Evolutionary conservation across 2,329 filamentous ascomycete genomes (phyloP), one percentile per base, ranked within the genome.

Genomic region (Periconia sp.): DNA sequence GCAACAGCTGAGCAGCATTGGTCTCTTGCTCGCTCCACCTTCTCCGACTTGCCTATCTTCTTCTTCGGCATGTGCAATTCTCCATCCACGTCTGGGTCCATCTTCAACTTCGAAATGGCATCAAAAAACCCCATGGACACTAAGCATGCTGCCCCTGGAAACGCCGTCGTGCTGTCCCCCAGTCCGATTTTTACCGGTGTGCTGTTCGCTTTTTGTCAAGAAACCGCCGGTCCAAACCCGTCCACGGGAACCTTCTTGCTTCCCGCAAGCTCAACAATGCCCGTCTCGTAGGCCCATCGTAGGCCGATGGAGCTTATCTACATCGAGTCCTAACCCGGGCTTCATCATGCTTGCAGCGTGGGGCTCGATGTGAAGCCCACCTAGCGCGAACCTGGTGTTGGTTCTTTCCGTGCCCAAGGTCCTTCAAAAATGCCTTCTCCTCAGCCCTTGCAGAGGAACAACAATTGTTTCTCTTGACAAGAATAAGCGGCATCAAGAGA

Each of bases 161-260:
- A n/a, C 20, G 20, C 43, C 23, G 13, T 45, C 27, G 43, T 17
- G 5, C 3, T 15, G 30, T 45, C 31, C 20, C 11, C 33, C 27
- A 14, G 47, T 42, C 18, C n/a, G 17, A 37, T 41, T n/a, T 9
- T 37, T 14, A 20, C 41, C 48, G 17, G 41, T 30, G 19, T 23
- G 7, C 23, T 51, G 14, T 46, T 45, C 49, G 20, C 35, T 41
- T 19, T 41, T 17, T 41, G 23, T 41, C 13, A n/a, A 49, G 17
- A 30, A 45, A 23, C 5, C 41, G 44, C 48, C 41, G 48, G 35
- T 23, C 40, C 33, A 10, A 13, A 27, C 37, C 41, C 41, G 30
- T 41, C n/a, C 17, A 40, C 49, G 43, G 49, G 42, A 46, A 37
- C 48, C 19, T 51, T 46, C 27, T 51, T 46, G 27, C 15, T 37